A percentile compares a stretch with the other conserved stretches of the same genome.
Conservation (phyloP, 768 basidiomycete genomes). For the Neoboletus subvelutipes region DNA sequence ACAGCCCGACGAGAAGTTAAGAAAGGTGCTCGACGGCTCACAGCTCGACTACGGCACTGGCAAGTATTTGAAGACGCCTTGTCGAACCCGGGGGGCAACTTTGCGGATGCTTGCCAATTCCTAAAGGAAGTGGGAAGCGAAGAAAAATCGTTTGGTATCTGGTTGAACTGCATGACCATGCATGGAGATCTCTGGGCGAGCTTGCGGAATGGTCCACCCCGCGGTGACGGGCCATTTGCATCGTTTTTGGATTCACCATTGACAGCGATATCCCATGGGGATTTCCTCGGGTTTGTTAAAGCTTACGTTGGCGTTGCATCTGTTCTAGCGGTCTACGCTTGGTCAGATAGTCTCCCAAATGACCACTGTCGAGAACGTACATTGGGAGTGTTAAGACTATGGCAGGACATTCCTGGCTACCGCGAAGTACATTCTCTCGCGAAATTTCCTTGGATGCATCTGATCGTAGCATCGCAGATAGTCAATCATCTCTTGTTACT, state of each 20-base stretch:
- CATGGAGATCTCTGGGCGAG: constrained; percentile 46
- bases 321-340: constrained; percentile 71
- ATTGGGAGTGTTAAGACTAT: constrained; percentile 50
- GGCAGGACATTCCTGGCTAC: constrained; percentile 58
- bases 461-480: constrained; percentile 45
- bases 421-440: constrained; percentile 52
- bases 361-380: constrained; percentile 62
- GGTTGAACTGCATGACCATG: constrained; percentile 68
- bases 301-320: constrained; percentile 66
- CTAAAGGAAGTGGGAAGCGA: constrained; percentile 62
- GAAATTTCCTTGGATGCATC: constrained; percentile 13
- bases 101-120: constrained; percentile 45
- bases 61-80: constrained; percentile 59
- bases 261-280: constrained; percentile 42
- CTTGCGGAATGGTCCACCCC: constrained; percentile 16
- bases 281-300: constrained; percentile 63
- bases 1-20: constrained; percentile 42
- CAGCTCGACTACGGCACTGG: constrained; percentile 57
- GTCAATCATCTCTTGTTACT: constrained; percentile 71
- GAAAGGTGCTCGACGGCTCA: constrained; percentile 47
- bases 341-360: constrained; percentile 75
- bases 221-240: constrained; percentile 34
- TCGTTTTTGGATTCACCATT: constrained; percentile 37
- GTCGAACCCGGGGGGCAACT: constrained; percentile 49
- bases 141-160: constrained; percentile 69